phyloP scores from a whole-genome alignment of 169 alveolate genomes.

The Eimeria necatrix region DNA sequence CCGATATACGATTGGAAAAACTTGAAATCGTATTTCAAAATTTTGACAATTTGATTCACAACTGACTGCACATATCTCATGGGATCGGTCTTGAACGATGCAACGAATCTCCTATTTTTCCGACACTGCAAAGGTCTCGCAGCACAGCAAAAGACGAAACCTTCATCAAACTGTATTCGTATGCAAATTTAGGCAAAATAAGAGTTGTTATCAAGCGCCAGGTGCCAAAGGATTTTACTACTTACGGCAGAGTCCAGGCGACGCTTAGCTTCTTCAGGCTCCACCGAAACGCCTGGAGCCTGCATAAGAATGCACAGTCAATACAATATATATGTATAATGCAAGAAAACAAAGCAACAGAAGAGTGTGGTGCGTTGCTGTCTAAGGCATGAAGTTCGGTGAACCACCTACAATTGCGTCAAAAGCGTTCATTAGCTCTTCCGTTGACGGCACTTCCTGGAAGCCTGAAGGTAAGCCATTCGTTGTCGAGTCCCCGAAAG shows the following conservation, averaged over 20 bases:
- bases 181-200: too few species aligned
- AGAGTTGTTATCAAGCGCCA: background rate
- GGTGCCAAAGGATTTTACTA: background rate
- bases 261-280: background rate
- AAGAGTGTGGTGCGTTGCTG: background rate
- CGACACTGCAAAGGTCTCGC: constrained; percentile 51
- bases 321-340: too few species aligned
- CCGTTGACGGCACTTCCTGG: constrained; percentile 19
- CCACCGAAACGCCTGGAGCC: constrained; percentile 27
- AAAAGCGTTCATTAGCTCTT: constrained; percentile 11
- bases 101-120: constrained; percentile 15
- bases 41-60: constrained; percentile 43
- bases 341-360: too few species aligned
- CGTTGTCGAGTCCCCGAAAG: background rate
- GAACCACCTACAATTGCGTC: constrained; percentile 8
- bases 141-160: background rate
- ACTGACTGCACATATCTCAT: background rate
- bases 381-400: background rate
- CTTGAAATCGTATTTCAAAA: constrained; percentile 50
- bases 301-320: background rate
- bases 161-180: background rate
- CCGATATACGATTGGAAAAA: constrained; percentile 62
- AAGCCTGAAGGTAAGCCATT: background rate
- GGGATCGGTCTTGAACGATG: background rate
- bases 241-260: constrained; percentile 46